Conservation (phyloP, 2,329 filamentous ascomycete genomes). For the Aureobasidium sp. region DNA sequence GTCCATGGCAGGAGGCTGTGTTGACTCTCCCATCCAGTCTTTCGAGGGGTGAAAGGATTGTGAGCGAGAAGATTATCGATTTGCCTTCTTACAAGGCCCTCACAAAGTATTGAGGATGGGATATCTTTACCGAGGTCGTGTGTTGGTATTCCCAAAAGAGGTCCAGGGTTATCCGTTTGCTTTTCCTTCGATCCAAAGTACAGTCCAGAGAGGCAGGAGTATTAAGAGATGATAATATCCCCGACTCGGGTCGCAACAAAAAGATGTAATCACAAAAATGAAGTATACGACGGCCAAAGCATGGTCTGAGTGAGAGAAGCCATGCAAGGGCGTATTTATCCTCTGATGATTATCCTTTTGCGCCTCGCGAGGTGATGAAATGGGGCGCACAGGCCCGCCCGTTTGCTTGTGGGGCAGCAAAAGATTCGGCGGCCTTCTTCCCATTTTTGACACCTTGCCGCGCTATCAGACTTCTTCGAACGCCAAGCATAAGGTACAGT, state of each 20-base stretch:
- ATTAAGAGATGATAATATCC: background rate
- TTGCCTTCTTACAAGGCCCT: background rate
- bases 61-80: background rate
- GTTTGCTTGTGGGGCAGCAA: background rate
- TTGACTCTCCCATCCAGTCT: background rate
- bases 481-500: background rate
- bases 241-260: background rate
- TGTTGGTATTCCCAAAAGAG: background rate
- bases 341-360: conserved; percentile 5
- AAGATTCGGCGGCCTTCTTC: background rate
- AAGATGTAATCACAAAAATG: background rate
- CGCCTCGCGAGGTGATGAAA: background rate
- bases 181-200: background rate
- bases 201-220: background rate
- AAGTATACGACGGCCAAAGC: background rate
- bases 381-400: background rate
- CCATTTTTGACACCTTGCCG: background rate
- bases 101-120: background rate
- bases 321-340: background rate
- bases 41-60: background rate
- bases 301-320: background rate
- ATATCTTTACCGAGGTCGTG: background rate
- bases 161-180: background rate
- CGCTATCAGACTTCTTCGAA: background rate
- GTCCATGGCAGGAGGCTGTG: background rate